These are phyloP conservation scores for Oemleria cerasiformis DNA, from an alignment of 306 rosid genomes.

Conservation along the genomic window DNA sequence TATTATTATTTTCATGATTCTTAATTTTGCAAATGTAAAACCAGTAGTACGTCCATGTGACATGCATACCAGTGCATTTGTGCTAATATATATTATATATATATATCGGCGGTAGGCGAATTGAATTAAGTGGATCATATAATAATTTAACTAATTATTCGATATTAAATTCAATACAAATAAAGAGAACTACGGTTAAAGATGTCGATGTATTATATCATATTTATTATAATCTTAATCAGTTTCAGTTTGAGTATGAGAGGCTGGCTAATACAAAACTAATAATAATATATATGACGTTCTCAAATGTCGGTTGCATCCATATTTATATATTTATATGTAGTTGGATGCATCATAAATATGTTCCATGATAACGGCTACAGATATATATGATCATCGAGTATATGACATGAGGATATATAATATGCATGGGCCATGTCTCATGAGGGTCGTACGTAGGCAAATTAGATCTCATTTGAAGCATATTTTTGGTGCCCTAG, in stretches of 20 bases:
- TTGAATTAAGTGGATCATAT: too few species aligned
- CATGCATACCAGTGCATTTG: not conserved
- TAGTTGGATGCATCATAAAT: not conserved
- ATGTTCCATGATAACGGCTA: not conserved
- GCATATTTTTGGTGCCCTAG: not conserved
- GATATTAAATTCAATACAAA: too few species aligned
- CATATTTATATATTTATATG: not conserved
- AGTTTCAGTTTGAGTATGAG: not conserved
- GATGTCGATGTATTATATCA: too few species aligned
- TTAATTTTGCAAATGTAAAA: not conserved
- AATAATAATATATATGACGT: too few species aligned
- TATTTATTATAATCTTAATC: not conserved
- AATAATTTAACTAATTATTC: too few species aligned
- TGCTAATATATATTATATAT: not conserved
- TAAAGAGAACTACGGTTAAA: too few species aligned
- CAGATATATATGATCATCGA: too few species aligned
- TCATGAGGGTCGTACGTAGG: too few species aligned
- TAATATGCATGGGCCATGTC: too few species aligned
- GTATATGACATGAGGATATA: too few species aligned
- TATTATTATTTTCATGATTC: not conserved
- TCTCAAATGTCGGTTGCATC: not conserved
- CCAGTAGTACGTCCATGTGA: not conserved
- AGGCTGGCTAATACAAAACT: slow-evolving; percentile 10
- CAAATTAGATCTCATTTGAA: not conserved
- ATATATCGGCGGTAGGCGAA: too few species aligned